Evolutionary conservation across 2,329 filamentous ascomycete genomes (phyloP).

Genomic region (Aspergillus unguis): DNA sequence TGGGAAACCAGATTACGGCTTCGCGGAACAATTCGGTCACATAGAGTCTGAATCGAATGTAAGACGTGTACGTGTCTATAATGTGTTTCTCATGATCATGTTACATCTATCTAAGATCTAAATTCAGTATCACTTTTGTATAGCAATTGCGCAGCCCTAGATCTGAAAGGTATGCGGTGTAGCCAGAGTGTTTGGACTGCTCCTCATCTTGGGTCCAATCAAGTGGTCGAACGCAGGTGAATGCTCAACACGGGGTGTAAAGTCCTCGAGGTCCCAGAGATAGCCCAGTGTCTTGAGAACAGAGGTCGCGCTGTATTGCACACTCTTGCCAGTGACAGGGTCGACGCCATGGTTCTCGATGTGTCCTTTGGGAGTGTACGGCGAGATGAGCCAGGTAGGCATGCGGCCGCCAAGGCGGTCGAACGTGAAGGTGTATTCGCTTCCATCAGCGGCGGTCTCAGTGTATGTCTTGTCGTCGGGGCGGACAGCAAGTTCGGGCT

Average conservation of each 20-base stretch:
- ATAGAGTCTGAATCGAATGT: too few relatives aligned
- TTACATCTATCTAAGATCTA: too few relatives aligned
- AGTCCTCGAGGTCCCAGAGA: slow-evolving; percentile 33
- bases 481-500: slow-evolving; percentile 29
- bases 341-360: slow-evolving; percentile 30
- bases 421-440: not conserved
- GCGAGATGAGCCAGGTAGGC: slow-evolving; percentile 30
- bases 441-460: not conserved
- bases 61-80: too few relatives aligned
- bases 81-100: too few relatives aligned
- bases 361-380: slow-evolving; percentile 26
- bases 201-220: slow-evolving; percentile 17
- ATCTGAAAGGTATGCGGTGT: slow-evolving; percentile 9
- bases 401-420: slow-evolving; percentile 11
- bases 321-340: slow-evolving; percentile 18
- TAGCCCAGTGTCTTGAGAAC: slow-evolving; percentile 31
- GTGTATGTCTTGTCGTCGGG: slow-evolving; percentile 31
- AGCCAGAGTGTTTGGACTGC: slow-evolving; percentile 25
- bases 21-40: too few relatives aligned
- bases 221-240: slow-evolving; percentile 34
- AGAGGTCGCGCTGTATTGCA: slow-evolving; percentile 28
- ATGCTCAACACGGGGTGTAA: slow-evolving; percentile 27
- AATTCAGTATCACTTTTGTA: too few relatives aligned
- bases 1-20: too few relatives aligned
- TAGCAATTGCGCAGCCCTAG: too few relatives aligned